Base-by-base conservation (phyloP, 306 rosid species). In the Biancaea sappan region DNA sequence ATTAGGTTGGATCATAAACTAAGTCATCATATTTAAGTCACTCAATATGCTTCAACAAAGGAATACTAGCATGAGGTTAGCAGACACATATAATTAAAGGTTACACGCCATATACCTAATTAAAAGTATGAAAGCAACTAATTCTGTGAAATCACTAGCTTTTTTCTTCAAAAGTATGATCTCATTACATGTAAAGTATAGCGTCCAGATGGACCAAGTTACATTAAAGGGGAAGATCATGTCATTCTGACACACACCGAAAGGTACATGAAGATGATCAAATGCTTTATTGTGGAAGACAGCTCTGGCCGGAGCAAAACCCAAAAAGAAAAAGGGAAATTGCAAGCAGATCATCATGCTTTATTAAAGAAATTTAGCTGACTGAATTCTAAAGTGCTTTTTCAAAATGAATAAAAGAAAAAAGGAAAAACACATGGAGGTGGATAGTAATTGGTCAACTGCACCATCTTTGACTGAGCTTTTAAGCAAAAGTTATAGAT, bases 21-120 rank as follows among this genome's bases (percentile, higher is more conserved):
- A n/a, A n/a, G n/a, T n/a, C n/a, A n/a, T n/a, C n/a, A n/a, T n/a
- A n/a, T n/a, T n/a, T n/a, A n/a, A n/a, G n/a, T n/a, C n/a, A n/a
- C 80, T 62, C 0, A 16, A 50, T 64, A 50, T 51, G 79, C 19
- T 41, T 66, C 76, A 43, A 19, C 31, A 25, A 37, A 35, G 48
- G 68, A 62, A 24, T 21, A 37, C n/a, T 4, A 61, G 68, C 13
- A 18, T 8, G 58, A 69, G 75, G n/a, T n/a, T n/a, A n/a, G n/a
- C n/a, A 14, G 19, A 51, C 51, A 67, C n/a, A n/a, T n/a, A n/a
- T n/a, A n/a, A n/a, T n/a, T 69, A 28, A n/a, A 80, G 58, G 71
- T 18, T 41, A 34, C 46, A 40, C 69, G 59, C 75, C 61, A 57
- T 54, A 53, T 28, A 61, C 73, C 78, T 37, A 74, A 71, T 8